Percentiles rank a stretch among this genome's conserved stretches.
Conservation (phyloP, 805 yeast species). For the Candida tammaniensis region DNA sequence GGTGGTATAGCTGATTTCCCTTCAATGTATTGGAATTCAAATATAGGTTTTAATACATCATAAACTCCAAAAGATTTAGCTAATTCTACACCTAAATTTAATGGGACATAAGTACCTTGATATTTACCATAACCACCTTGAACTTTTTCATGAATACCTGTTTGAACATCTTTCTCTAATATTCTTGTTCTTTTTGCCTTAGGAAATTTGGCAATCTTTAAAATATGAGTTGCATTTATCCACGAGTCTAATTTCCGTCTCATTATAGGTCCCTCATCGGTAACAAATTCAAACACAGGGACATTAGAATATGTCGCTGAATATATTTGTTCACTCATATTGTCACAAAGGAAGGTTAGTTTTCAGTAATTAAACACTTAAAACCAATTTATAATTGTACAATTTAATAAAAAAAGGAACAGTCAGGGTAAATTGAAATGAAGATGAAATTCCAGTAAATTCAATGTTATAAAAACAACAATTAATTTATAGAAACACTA, state of each 20-base stretch:
- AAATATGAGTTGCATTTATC: conserved; percentile 71
- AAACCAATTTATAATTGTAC: no score
- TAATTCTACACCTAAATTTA: conserved; percentile 37
- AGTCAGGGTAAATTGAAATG: no score
- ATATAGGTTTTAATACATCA: conserved; percentile 60
- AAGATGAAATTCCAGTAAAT: no score
- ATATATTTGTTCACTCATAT: conserved; percentile 43
- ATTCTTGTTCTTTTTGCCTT: conserved; percentile 79
- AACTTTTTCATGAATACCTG: conserved; percentile 84
- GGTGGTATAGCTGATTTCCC: conserved; percentile 44
- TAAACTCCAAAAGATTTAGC: conserved; percentile 41
- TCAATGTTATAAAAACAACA: no score
- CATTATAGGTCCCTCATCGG: conserved; percentile 71
- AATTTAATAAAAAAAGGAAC: no score
- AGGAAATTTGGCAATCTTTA: conserved; percentile 67
- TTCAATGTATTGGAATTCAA: conserved; percentile 53
- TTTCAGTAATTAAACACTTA: no score
- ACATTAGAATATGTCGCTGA: conserved; percentile 77
- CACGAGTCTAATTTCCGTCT: conserved; percentile 60
- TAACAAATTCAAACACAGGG: conserved; percentile 63
- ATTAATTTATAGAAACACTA: no score
- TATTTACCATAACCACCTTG: conserved; percentile 95
- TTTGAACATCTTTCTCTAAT: conserved; percentile 89
- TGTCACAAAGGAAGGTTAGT: no score
- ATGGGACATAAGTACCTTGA: conserved; percentile 49